Evolutionary conservation across 768 basidiomycete genomes (phyloP), one percentile per base, ranked within the genome.

Genomic region (Suillus weaverae): DNA sequence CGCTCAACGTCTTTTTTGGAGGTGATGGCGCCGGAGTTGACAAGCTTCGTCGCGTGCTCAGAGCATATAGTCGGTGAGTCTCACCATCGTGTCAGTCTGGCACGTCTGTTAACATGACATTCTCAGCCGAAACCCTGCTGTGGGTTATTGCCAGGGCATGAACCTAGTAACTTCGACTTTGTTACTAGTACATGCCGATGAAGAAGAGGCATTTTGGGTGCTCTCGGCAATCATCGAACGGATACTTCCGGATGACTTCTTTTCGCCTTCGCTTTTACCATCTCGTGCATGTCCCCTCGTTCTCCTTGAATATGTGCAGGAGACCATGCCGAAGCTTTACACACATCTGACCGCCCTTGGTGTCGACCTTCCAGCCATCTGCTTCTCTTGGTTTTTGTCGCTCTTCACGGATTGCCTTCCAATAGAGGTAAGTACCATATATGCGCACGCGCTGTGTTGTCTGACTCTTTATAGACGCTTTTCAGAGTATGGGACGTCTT

Each of bases 321-420:
- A 94, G 67, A 74, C 81, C 51, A 80, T 86, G 8, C 95, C 95
- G 0, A 90, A 87, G 74, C 79, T 99, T 1, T 85, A 90, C 62
- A 73, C 80, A 0, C 95, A 98, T 70, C 81, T 99, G 43, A 83
- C 82, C 2, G 84, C 89, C 14, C 85, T 97, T 1, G 94, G 91
- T 5, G 89, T 98, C 14, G 96, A 99, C 72, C 83, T 99, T 2
- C 89, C 89, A 3, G 95, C 96, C 0, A 94, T 98, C 66, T 97
- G 95, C 66, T 99, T 99, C 81, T 97, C 95, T 14, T 99, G 97
- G 97, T 97, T 98, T 78, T 80, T 99, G 32, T 95, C 94, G 4
- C 81, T 99, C 26, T 99, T 99, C 72, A 97, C 96, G 0, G 95
- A 97, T 69, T 97, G 96, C 73, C 79, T 98, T 9, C 97, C 97